These are phyloP conservation scores for Leavenworthia alabamica DNA, from an alignment of 345 rosid genomes.

Conservation along the genomic window DNA sequence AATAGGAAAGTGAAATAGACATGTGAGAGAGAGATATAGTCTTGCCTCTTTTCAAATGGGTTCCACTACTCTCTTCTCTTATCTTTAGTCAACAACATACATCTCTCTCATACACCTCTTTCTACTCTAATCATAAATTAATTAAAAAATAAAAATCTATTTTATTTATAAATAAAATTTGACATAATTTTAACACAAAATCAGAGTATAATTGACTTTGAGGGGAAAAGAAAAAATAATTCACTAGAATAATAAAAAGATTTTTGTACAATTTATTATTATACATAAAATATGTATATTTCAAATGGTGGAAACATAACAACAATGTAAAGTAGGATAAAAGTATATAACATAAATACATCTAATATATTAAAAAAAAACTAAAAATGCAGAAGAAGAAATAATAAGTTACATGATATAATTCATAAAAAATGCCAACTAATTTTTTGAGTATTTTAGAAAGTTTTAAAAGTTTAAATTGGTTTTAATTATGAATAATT, in stretches of 20 bases:
- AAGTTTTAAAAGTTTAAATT: too few species aligned
- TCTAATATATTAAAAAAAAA: neutral
- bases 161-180: neutral
- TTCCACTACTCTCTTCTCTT: neutral
- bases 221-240: neutral
- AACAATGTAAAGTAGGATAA: neutral
- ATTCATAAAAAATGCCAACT: neutral
- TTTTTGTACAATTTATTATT: neutral
- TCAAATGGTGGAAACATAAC: neutral
- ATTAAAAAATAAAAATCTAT: neutral
- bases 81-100: slow-evolving; percentile 33
- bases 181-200: neutral
- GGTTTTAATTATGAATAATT: too few species aligned
- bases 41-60: slow-evolving; percentile 16
- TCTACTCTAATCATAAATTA: neutral
- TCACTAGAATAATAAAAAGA: neutral
- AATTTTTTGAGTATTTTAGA: neutral
- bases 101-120: slow-evolving; percentile 1
- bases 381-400: neutral
- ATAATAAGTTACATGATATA: neutral
- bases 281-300: neutral
- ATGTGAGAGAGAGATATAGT: slow-evolving; percentile 21
- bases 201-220: neutral
- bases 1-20: slow-evolving; percentile 34
- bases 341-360: neutral